These are phyloP conservation scores for Cicer judaicum DNA, from an alignment of 306 rosid species.

Conservation along the genomic window DNA sequence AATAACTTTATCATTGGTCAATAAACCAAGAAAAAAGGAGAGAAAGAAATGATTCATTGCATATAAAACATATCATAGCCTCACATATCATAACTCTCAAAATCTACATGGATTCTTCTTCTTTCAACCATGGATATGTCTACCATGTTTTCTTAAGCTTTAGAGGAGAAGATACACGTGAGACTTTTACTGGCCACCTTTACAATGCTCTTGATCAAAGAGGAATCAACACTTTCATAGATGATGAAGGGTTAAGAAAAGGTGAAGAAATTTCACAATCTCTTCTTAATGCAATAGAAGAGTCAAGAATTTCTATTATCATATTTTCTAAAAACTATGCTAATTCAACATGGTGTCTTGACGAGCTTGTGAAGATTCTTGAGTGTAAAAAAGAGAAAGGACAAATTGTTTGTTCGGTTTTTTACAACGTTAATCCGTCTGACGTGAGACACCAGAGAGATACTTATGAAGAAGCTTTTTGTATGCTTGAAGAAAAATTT, in stretches of 20 bases:
- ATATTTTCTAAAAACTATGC: slow-evolving; percentile 46
- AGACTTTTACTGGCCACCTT: slow-evolving; percentile 40
- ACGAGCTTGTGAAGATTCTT: slow-evolving; percentile 45
- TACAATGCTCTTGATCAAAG: slow-evolving; percentile 47
- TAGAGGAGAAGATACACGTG: slow-evolving; percentile 40
- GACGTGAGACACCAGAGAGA: slow-evolving; percentile 46
- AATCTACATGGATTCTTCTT: slow-evolving; percentile 28
- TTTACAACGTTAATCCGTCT: slow-evolving; percentile 32
- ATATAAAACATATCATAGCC: background rate
- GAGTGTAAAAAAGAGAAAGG: slow-evolving; percentile 40
- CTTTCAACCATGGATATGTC: slow-evolving; percentile 33
- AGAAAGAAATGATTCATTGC: slow-evolving; percentile 3
- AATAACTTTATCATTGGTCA: background rate
- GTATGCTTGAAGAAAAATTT: slow-evolving; percentile 43
- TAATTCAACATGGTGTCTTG: slow-evolving; percentile 41
- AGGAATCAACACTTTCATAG: slow-evolving; percentile 49
- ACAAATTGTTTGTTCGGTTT: slow-evolving; percentile 41
- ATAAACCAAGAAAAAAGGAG: slow-evolving; percentile 1
- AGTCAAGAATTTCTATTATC: slow-evolving; percentile 45
- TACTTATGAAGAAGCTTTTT: slow-evolving; percentile 41
- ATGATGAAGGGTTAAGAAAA: slow-evolving; percentile 41
- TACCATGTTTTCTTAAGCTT: slow-evolving; percentile 49
- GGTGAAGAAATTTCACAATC: slow-evolving; percentile 47
- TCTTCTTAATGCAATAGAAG: slow-evolving; percentile 47
- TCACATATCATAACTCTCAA: background rate